These are phyloP conservation scores for Pezicula neosporulosa DNA, from an alignment of 2,329 filamentous ascomycete genomes.

Conservation along the genomic window DNA sequence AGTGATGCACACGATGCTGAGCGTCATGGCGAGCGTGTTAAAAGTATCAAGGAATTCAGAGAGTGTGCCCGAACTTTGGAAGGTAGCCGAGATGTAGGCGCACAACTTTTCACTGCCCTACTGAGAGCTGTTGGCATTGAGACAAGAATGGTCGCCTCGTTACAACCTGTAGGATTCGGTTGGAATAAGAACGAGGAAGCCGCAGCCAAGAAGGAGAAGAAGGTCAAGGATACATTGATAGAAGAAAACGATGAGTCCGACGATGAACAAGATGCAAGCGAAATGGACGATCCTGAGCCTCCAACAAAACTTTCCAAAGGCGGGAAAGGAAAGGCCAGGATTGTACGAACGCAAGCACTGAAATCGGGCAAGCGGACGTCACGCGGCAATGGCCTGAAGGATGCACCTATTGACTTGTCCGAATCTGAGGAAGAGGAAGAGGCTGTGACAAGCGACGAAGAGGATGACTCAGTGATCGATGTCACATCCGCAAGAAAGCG, in stretches of 20 bases:
- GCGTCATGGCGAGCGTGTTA: slow-evolving; percentile 73
- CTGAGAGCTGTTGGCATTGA: slow-evolving; percentile 79
- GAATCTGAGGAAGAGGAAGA: slow-evolving; percentile 49
- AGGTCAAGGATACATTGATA: slow-evolving; percentile 34
- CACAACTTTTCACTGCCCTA: slow-evolving; percentile 85
- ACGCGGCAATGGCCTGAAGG: slow-evolving; percentile 24
- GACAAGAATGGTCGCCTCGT: slow-evolving; percentile 74
- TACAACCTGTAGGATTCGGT: slow-evolving; percentile 86
- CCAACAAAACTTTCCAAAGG: slow-evolving; percentile 18
- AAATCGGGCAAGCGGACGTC: slow-evolving; percentile 18
- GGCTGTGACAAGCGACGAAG: slow-evolving; percentile 46
- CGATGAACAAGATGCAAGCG: slow-evolving; percentile 15
- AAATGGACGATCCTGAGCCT: not conserved
- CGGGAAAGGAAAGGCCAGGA: slow-evolving; percentile 19
- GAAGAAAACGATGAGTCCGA: slow-evolving; percentile 21
- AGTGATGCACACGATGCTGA: slow-evolving; percentile 58
- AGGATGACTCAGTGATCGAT: slow-evolving; percentile 57
- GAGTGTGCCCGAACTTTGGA: slow-evolving; percentile 63
- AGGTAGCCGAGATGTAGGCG: slow-evolving; percentile 83
- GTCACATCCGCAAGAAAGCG: slow-evolving; percentile 29
- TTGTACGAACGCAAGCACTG: slow-evolving; percentile 15
- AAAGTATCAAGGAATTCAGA: slow-evolving; percentile 64
- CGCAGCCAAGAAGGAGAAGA: slow-evolving; percentile 35
- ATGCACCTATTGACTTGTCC: slow-evolving; percentile 37
- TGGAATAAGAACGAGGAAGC: slow-evolving; percentile 87